Evolutionary conservation across 208 protist genomes (phyloP), one percentile per base, ranked within the genome.

Genomic region (Acanthamoeba castellanii): DNA sequence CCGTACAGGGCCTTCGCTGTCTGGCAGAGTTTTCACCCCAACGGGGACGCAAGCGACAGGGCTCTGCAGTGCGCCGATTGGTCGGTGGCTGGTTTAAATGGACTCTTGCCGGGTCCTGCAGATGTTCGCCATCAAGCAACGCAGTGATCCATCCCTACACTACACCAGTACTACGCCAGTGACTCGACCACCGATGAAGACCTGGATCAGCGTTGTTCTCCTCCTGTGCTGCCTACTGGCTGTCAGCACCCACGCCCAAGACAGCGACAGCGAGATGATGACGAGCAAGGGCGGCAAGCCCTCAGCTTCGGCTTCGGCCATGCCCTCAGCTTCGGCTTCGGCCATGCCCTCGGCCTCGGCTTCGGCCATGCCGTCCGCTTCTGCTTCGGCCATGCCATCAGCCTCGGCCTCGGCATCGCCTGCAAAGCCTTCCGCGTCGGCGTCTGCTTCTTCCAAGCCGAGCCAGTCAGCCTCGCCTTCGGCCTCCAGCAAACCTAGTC

Each of bases 221-320:
- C 66, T 74, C 66, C 66, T 74, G 66, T 32, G 66, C 66, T 74
- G 66, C 66, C 66, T 74, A 9, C 20, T 74, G 66, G 66, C 30
- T 0, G 66, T 20, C 66, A 37, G 66, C 30, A n/a, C 34, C 6
- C 34, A 7, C 11, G 66, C 66, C 66, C 55, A 59, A 59, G 66
- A 25, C 16, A 27, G 16, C 64, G n/a, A 70, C 3, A 34, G 30
- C 30, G 16, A 74, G 18, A 22, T 59, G 20, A 22, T 68, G 55
- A 25, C 55, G 9, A 59, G 0, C 18, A 22, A 8, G 55, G 55
- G 55, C 3, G 55, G 55, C 55, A 25, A 5, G 55, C 55, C 55
- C 9, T 59, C 55, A 0, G 20, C 20, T 22, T 16, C 20, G 16
- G 55, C 55, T 59, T 59, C 55, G 11, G 2, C 55, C 1, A 59